Base-by-base conservation (phyloP, 139 green algal species). In the Eudorina sp. region DNA sequence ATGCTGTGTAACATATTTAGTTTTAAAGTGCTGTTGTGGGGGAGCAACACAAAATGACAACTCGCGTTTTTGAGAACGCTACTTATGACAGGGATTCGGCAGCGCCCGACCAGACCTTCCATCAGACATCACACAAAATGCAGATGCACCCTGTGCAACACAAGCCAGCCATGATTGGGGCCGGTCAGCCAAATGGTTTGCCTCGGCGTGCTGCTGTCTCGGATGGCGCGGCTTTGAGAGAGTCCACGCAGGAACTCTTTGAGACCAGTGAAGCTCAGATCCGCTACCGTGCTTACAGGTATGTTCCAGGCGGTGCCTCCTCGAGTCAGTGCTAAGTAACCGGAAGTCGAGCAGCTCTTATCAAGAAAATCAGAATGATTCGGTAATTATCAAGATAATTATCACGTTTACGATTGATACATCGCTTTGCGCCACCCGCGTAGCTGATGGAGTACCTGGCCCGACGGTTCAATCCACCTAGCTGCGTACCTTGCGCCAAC, bases 201-300 rank as follows among this genome's bases (percentile, higher is more conserved):
- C 36, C 51, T 2, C 60, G 80, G n/a, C 60, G 80, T 21, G 70
- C 80, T 21, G 38, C 58, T 13, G 60, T 51, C 2, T 31, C 41
- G 43, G 80, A 86, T 18, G 53, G 29, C 77, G 38, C 53, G 3
- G 21, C 8, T 64, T 51, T 83, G 8, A 38, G 83, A 51, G 83
- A 79, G 19, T 83, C 68, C 13, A 86, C 78, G 21, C 76, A 89
- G 53, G 93, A 96, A 77, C 55, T 96, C 1, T 97, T 94, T 85
- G 92, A 95, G 60, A 96, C 94, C 13, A 73, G 86, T 11, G 92
- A 95, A 46, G 85, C 76, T 13, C 92, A 93, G 34, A 81, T 97
- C 38, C 93, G 96, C 18, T 98, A 97, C 80, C 94, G 97, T 53
- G 95, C 94, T 0, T 97, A 96, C 89, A 92, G 84, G 82, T 73